These are phyloP conservation scores for Candida loeiensis DNA, from an alignment of 805 yeast genomes.

Conservation along the genomic window DNA sequence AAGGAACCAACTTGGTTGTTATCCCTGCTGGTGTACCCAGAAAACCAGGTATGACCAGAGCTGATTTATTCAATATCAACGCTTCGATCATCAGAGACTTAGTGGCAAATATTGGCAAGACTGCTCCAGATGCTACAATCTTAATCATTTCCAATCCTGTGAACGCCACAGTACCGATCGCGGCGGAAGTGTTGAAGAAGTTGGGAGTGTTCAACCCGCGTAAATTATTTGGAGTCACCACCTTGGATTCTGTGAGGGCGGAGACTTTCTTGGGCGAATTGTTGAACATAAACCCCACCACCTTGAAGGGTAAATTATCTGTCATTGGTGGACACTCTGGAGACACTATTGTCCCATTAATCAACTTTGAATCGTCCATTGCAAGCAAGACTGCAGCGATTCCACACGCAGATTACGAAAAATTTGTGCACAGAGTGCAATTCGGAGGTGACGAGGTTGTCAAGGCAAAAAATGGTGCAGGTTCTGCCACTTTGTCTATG, in stretches of 20 bases:
- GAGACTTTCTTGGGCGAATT: conserved; percentile 43
- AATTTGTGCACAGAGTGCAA: conserved; percentile 41
- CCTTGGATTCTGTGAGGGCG: conserved; percentile 45
- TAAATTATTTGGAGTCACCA: conserved; percentile 46
- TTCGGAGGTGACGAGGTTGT: conserved; percentile 95
- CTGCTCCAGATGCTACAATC: conserved; percentile 42
- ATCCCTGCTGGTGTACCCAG: conserved; percentile 49
- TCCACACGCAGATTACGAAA: conserved; percentile 16
- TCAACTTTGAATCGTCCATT: conserved; percentile 17
- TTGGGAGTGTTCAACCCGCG: conserved; percentile 44
- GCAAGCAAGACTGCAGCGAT: conserved; percentile 17
- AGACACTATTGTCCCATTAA: conserved; percentile 44
- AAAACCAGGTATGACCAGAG: conserved; percentile 49
- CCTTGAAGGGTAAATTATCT: conserved; percentile 38
- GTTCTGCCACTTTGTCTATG: conserved; percentile 95
- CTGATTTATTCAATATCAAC: conserved; percentile 45
- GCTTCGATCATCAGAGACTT: conserved; percentile 44
- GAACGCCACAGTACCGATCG: conserved; percentile 46
- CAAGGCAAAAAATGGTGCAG: conserved; percentile 89
- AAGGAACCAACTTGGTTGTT: conserved; percentile 37
- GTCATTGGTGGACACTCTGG: conserved; percentile 48
- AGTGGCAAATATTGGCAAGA: conserved; percentile 36
- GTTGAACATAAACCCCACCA: conserved; percentile 27
- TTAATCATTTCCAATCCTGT: conserved; percentile 46
- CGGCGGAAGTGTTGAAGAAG: conserved; percentile 46